A percentile compares a stretch with the other conserved stretches of the same genome.
These are phyloP conservation scores for Kwoniella dejecticola DNA, from an alignment of 768 basidiomycete species.

Conservation along the genomic window DNA sequence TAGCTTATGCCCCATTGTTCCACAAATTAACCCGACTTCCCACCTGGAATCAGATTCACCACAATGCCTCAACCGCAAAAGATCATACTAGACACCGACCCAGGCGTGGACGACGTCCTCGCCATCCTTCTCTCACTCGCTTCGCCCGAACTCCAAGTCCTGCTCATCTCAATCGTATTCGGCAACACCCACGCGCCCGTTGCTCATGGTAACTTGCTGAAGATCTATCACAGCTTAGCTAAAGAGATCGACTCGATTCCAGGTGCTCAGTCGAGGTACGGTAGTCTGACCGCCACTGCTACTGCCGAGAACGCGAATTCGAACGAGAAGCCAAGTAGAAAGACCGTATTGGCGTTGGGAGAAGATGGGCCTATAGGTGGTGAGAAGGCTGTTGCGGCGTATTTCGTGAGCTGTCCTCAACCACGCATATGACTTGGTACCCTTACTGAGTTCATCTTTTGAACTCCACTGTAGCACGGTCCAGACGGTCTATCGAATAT, in stretches of 20 bases:
- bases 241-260: slow-evolving; percentile 61
- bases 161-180: slow-evolving; percentile 74
- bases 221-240: slow-evolving; percentile 70
- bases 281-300: slow-evolving; percentile 64
- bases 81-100: slow-evolving; percentile 55
- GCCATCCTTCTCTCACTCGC: slow-evolving; percentile 53
- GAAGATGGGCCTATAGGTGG: slow-evolving; percentile 70
- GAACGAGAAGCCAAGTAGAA: slow-evolving; percentile 52
- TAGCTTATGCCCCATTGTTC: no score
- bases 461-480: slow-evolving; percentile 45
- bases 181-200: slow-evolving; percentile 52
- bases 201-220: slow-evolving; percentile 70
- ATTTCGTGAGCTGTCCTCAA: slow-evolving; percentile 64
- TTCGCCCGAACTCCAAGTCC: slow-evolving; percentile 73
- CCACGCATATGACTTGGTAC: no score
- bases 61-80: slow-evolving; percentile 27
- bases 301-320: no score
- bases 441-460: not conserved
- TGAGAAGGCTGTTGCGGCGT: slow-evolving; percentile 71
- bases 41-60: not conserved
- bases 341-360: slow-evolving; percentile 69
- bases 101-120: slow-evolving; percentile 55
- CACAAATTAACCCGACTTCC: no score
- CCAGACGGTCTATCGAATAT: slow-evolving; percentile 56
- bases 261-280: slow-evolving; percentile 63